These are phyloP conservation scores for Trebouxia sp. DNA, from an alignment of 139 green algal genomes.

Conservation along the genomic window DNA sequence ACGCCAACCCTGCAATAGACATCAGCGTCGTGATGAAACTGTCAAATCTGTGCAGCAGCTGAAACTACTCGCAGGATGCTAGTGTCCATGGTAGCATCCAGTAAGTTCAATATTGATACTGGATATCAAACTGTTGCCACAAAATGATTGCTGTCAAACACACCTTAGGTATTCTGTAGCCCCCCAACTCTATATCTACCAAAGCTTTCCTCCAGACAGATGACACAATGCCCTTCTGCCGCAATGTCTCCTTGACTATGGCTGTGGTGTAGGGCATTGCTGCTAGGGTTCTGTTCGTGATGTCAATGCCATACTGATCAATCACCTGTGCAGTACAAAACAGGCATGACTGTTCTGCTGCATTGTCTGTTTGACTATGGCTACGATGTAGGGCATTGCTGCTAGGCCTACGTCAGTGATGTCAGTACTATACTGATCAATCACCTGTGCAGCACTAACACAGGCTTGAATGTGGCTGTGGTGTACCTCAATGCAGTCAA, in stretches of 20 bases:
- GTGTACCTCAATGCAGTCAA: no score
- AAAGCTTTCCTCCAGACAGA: neutral
- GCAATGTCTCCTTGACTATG: constrained; percentile 12
- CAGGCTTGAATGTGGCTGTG: no score
- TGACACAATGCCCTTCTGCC: neutral
- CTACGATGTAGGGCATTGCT: no score
- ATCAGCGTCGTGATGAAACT: neutral
- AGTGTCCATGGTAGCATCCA: no score
- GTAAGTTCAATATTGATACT: no score
- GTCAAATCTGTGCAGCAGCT: no score
- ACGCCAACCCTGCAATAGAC: neutral
- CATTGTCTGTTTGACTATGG: no score
- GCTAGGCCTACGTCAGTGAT: no score
- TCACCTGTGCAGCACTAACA: no score
- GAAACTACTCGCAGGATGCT: no score
- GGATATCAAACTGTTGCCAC: neutral
- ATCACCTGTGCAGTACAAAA: neutral
- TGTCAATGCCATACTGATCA: neutral
- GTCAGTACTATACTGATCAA: no score
- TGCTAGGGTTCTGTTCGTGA: constrained; percentile 4
- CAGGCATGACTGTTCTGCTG: neutral
- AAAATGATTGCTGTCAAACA: neutral
- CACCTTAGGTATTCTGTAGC: constrained; percentile 17
- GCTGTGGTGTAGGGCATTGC: constrained; percentile 12
- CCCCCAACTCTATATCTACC: constrained; percentile 8